These are phyloP conservation scores for Pedinophyceae sp. DNA, from an alignment of 139 green algal genomes.

Conservation along the genomic window DNA sequence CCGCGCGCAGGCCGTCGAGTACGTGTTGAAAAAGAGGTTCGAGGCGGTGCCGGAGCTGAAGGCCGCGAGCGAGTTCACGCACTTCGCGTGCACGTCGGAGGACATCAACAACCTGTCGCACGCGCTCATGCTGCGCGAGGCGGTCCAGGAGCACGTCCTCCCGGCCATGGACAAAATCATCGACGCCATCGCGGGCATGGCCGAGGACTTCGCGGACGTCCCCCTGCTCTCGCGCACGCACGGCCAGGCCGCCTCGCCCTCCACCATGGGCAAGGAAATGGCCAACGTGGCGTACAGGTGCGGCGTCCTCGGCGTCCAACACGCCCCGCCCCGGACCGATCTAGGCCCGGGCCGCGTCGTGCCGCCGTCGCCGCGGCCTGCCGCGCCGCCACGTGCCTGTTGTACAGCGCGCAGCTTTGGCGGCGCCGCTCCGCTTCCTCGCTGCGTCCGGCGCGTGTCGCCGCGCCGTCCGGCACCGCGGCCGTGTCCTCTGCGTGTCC, in stretches of 20 bases:
- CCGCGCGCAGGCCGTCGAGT: constrained; percentile 90
- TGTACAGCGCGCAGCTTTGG: too few species aligned
- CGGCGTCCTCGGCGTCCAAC: too few species aligned
- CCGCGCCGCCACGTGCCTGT: too few species aligned
- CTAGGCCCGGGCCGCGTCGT: too few species aligned
- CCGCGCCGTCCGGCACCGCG: too few species aligned
- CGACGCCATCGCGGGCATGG: constrained; percentile 36
- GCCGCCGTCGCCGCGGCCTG: too few species aligned
- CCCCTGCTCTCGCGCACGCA: constrained; percentile 94
- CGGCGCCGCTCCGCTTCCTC: too few species aligned
- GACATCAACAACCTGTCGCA: constrained; percentile 99
- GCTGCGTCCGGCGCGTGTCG: too few species aligned
- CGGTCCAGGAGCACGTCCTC: constrained; percentile 52
- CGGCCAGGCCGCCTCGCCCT: constrained; percentile 90
- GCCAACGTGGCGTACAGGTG: constrained; percentile 85
- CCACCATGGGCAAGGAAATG: constrained; percentile 98
- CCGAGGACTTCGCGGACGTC: constrained; percentile 59
- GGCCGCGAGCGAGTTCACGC: constrained; percentile 88
- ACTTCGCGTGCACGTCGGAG: constrained; percentile 98
- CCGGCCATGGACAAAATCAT: constrained; percentile 81
- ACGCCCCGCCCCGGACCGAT: too few species aligned
- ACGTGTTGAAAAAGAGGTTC: constrained; percentile 83
- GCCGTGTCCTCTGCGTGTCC: too few species aligned
- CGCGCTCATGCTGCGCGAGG: constrained; percentile 87
- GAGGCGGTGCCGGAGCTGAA: constrained; percentile 12